These are phyloP conservation scores for Pleurotus tuber-regium DNA, from an alignment of 768 basidiomycete species.

Conservation along the genomic window DNA sequence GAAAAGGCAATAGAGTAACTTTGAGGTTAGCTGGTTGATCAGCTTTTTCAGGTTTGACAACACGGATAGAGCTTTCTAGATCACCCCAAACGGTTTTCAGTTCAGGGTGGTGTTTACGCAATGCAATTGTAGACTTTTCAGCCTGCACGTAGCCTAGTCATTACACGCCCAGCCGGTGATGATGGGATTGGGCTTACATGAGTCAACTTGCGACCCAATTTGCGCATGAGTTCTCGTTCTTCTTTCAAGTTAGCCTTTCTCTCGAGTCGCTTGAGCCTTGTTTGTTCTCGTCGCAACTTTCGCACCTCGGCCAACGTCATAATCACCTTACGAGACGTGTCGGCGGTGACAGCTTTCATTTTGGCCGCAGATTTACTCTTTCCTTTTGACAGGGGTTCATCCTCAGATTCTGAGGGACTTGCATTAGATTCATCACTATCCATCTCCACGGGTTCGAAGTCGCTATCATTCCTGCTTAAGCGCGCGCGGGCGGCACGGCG, in stretches of 20 bases:
- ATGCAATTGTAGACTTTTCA: constrained; percentile 63
- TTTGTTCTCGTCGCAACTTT: constrained; percentile 24
- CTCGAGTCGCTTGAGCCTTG: constrained; percentile 21
- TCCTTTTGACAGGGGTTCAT: constrained; percentile 24
- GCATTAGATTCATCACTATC: constrained; percentile 22
- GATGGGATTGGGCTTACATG: constrained; percentile 42
- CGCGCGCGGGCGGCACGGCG: constrained; percentile 39
- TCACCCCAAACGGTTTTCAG: constrained; percentile 87
- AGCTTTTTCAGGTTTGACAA: constrained; percentile 65
- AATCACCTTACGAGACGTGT: constrained; percentile 17
- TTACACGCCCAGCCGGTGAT: constrained; percentile 9
- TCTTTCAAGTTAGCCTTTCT: constrained; percentile 37
- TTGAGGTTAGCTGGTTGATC: constrained; percentile 84
- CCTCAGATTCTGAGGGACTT: constrained; percentile 25
- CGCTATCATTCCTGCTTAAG: constrained; percentile 26
- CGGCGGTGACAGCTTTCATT: constrained; percentile 17
- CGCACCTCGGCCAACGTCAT: constrained; percentile 35
- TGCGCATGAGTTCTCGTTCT: constrained; percentile 45
- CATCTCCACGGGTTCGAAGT: constrained; percentile 24
- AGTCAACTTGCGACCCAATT: constrained; percentile 75
- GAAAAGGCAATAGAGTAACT: constrained; percentile 87
- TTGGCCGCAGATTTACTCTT: constrained; percentile 25
- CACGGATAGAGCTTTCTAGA: constrained; percentile 57
- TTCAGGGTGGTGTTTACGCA: constrained; percentile 75
- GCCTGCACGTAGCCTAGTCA: constrained; percentile 56